Conservation (phyloP, 1,139 yeast genomes). For the Magnusiomyces starmeri region DNA sequence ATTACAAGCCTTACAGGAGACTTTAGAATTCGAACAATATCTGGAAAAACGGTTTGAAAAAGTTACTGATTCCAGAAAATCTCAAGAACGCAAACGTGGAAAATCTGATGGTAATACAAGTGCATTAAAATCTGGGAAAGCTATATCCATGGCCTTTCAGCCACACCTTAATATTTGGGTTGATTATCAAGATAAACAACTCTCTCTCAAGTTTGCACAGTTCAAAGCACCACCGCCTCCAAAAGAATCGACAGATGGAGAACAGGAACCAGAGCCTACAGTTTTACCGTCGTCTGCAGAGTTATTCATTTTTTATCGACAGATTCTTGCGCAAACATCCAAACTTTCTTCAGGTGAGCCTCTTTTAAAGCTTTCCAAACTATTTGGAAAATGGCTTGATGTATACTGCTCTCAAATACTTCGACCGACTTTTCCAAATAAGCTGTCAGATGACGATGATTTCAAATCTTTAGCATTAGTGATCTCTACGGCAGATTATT, state of each 20-base stretch:
- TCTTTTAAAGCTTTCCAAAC: slow-evolving; percentile 50
- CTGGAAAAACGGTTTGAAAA: slow-evolving; percentile 51
- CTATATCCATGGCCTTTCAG: slow-evolving; percentile 70
- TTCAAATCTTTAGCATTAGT: slow-evolving; percentile 62
- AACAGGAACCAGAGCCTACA: slow-evolving; percentile 42
- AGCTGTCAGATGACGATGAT: slow-evolving; percentile 45
- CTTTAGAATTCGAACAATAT: slow-evolving; percentile 71
- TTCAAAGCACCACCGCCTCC: slow-evolving; percentile 28
- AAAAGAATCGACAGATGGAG: slow-evolving; percentile 14
- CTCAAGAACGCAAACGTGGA: slow-evolving; percentile 10
- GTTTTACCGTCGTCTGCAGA: slow-evolving; percentile 83
- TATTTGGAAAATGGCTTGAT: slow-evolving; percentile 61
- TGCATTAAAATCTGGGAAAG: slow-evolving; percentile 34
- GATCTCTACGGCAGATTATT: slow-evolving; percentile 84
- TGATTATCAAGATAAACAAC: slow-evolving; percentile 65
- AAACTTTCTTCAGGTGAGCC: slow-evolving; percentile 68
- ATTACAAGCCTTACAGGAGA: slow-evolving; percentile 51
- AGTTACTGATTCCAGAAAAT: slow-evolving; percentile 23
- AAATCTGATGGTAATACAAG: slow-evolving; percentile 13
- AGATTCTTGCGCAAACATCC: slow-evolving; percentile 64
- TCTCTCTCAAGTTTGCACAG: slow-evolving; percentile 51
- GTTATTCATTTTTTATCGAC: slow-evolving; percentile 67
- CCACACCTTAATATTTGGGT: slow-evolving; percentile 84
- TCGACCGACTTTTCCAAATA: slow-evolving; percentile 49
- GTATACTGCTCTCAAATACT: slow-evolving; percentile 60